Evolutionary conservation across 2,329 filamentous ascomycete genomes (phyloP), one percentile per base, ranked within the genome.

Genomic region (Clonostachys sp.): DNA sequence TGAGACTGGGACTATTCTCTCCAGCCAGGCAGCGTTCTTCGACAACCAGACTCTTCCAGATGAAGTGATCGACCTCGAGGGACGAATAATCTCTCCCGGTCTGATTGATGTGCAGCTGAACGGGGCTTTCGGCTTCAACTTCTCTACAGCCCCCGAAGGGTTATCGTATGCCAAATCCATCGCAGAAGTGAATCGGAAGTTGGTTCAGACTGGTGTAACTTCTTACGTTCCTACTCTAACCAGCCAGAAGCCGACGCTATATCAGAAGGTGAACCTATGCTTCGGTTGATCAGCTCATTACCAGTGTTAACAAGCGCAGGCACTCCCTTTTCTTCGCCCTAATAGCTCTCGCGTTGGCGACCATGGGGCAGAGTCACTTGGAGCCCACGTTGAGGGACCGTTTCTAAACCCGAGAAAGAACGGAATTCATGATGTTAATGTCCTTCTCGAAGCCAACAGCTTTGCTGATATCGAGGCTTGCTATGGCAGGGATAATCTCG

Each of bases 81-180:
- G 90, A 50, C 89, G 89, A 57, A 92, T 96, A 54, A 65, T 96
- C 17, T 83, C 87, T 1, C 90, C 91, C 0, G 91, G 91, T 24
- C 78, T 96, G 61, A 94, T 96, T 57, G 91, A 96, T 55, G 86
- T 87, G 45, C 91, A 96, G 66, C 83, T 96, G 56, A 96, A 96
- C 60, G 91, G 91, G 44, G 91, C 88, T 10, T 92, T 91, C 59
- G 91, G 91, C 48, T 95, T 96, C 73, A 92, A 96, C 71, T 96
- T 95, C 65, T 94, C 89, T 4, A 82, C 83, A 1, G 74, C 90
- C 9, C 82, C 87, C n/a, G 76, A 84, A 14, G 78, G 66, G 68
- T 74, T 30, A 33, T 74, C 78, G 45, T 96, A 95, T 58, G 79
- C 80, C 49, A 86, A 89, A 63, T 83, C 81, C n/a, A 71, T 96